Base-by-base conservation (phyloP, 164 flowering plant genomes). In the Chimonanthus praecox region DNA sequence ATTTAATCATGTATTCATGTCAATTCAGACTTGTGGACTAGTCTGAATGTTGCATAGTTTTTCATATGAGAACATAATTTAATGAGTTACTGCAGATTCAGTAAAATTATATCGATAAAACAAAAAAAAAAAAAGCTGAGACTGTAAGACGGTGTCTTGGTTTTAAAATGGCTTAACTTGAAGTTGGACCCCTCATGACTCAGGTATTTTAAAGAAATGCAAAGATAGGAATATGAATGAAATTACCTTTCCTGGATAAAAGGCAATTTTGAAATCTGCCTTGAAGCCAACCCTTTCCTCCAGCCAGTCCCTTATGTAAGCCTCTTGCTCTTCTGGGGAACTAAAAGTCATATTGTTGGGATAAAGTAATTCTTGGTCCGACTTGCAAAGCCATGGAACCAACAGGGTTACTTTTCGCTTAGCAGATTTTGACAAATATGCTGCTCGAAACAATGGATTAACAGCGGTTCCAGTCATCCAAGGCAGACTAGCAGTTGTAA, bases 381-480 rank as follows among this genome's bases (percentile, higher is more conserved):
- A 86, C 81, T 84, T 84, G 81, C 92, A 89, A 64, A 95, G 92
- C 98, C 99, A 95, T 50, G 99, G 99, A 81, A 95, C 97, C 85
- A 95, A 79, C 50, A 95, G 83, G 11, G 98, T 93, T n/a, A 95
- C 95, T 68, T 89, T 90, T 75, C 89, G 97, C 77, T 92, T 80
- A 71, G 88, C 96, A 73, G 97, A 88, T 61, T 89, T 85, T 4
- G 99, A 86, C 49, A 93, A 77, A 84, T 90, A 95, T 73, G 99
- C 99, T 44, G 99, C 99, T 63, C 99, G 87, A 77, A 95, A 95
- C 75, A 95, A 80, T 74, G 99, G 99, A 77, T 95, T 95, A 72
- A 95, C 93, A 69, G 99, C 98, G 77, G 99, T 95, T 75, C 99
- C 99, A 46, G 99, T 95, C 98, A 95, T 90, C 99, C 99, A 95